Conservation (phyloP, 73 alveolate species). For the Diophrys sp. region DNA sequence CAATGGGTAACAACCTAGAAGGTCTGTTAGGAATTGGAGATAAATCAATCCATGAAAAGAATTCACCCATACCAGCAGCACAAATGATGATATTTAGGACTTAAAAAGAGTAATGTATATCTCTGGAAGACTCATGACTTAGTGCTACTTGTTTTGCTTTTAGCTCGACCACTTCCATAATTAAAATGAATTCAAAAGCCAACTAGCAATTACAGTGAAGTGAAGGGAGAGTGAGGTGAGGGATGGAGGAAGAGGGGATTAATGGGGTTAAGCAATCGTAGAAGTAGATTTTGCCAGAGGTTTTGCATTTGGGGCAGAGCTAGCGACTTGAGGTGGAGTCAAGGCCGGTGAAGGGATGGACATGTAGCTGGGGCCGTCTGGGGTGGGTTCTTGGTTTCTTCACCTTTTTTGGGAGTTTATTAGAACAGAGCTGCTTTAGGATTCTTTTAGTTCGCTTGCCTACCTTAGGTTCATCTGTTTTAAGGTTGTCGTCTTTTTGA, state of each 20-base stretch:
- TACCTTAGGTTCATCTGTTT: not conserved
- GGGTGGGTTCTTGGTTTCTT: not conserved
- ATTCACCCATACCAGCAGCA: too few relatives aligned
- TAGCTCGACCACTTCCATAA: too few relatives aligned
- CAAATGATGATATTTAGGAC: too few relatives aligned
- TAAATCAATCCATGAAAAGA: slow-evolving; percentile 39
- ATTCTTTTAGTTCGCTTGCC: not conserved
- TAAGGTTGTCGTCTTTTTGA: not conserved
- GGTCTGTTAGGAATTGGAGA: slow-evolving; percentile 54
- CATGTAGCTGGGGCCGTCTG: not conserved
- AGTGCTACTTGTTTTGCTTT: not conserved
- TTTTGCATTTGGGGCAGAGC: slow-evolving; percentile 29
- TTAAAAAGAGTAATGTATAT: too few relatives aligned
- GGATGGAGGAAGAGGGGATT: too few relatives aligned
- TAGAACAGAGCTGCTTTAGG: not conserved
- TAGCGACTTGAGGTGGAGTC: slow-evolving; percentile 2
- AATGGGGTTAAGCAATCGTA: slow-evolving; percentile 14
- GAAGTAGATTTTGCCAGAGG: slow-evolving; percentile 29
- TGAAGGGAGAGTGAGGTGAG: too few relatives aligned
- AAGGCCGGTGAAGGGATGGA: slow-evolving; percentile 16
- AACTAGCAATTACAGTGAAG: too few relatives aligned
- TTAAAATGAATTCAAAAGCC: too few relatives aligned
- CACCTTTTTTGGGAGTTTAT: not conserved
- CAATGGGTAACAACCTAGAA: too few relatives aligned
- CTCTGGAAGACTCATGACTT: too few relatives aligned